Percentiles rank a stretch among this genome's conserved stretches.
phyloP scores from a whole-genome alignment of 2,329 filamentous ascomycete genomes.

The Aspergillus fijiensis region DNA sequence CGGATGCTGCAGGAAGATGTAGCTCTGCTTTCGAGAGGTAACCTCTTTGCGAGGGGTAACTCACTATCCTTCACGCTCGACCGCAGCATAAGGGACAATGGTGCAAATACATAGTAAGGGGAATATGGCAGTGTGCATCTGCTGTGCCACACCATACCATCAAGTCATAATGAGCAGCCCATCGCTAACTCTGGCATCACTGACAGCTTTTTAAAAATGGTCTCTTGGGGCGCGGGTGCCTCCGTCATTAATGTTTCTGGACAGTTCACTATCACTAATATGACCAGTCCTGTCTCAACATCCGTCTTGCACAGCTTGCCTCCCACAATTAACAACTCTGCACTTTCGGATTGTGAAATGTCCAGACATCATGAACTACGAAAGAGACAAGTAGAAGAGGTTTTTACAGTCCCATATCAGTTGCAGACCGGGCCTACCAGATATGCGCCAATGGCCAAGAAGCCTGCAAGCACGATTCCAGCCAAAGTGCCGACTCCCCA shows the following conservation, averaged over 20 bases:
- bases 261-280: conserved; percentile 64
- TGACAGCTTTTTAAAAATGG: conserved; percentile 59
- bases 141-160: not conserved
- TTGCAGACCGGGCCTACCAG: conserved; percentile 56
- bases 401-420: conserved; percentile 51
- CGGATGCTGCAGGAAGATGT: conserved; percentile 40
- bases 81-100: conserved; percentile 44
- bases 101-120: conserved; percentile 58
- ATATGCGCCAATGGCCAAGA: conserved; percentile 62
- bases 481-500: conserved; percentile 48
- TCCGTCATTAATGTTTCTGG: conserved; percentile 60
- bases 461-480: conserved; percentile 60
- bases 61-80: conserved; percentile 48
- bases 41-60: conserved; percentile 42
- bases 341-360: not conserved
- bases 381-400: conserved; percentile 31
- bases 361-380: conserved; percentile 24
- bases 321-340: conserved; percentile 20
- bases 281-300: conserved; percentile 60
- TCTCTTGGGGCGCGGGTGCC: conserved; percentile 54
- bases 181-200: not conserved
- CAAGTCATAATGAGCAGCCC: no score
- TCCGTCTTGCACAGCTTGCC: conserved; percentile 35
- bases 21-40: conserved; percentile 39
- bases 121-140: not conserved